Evolutionary conservation across 495 filamentous ascomycete genomes (phyloP).

Genomic region (Usnea hakonensis): DNA sequence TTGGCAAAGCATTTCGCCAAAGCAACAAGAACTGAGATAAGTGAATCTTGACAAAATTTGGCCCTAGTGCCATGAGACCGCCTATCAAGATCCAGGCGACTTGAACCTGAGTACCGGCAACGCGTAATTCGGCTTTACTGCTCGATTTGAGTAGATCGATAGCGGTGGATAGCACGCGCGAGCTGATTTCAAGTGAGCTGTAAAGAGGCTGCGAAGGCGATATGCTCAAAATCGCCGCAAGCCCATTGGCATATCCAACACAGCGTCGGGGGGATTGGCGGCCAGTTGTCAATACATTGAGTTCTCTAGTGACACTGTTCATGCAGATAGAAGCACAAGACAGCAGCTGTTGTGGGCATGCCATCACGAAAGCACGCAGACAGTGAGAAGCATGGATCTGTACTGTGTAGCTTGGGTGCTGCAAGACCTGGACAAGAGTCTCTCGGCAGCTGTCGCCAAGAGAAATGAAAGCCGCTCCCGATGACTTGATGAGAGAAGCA

Average conservation of each 20-base stretch:
- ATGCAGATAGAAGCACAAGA: slow-evolving; percentile 91
- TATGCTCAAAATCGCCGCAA: slow-evolving; percentile 86
- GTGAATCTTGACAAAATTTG: slow-evolving; percentile 98
- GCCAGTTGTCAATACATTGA: slow-evolving; percentile 64
- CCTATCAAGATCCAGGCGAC: slow-evolving; percentile 97
- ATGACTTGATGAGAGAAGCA: slow-evolving; percentile 63
- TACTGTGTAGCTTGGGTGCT: slow-evolving; percentile 93
- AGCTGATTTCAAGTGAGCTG: slow-evolving; percentile 91
- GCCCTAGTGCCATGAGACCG: slow-evolving; percentile 90
- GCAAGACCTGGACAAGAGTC: slow-evolving; percentile 79
- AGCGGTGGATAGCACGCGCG: slow-evolving; percentile 80
- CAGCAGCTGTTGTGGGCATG: slow-evolving; percentile 83
- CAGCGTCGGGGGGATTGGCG: slow-evolving; percentile 78
- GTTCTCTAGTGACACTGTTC: slow-evolving; percentile 86
- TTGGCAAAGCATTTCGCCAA: slow-evolving; percentile 96
- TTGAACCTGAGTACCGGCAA: slow-evolving; percentile 90
- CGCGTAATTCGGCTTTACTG: slow-evolving; percentile 80
- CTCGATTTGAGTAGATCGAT: slow-evolving; percentile 90
- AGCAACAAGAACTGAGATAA: slow-evolving; percentile 89
- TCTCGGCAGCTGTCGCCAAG: slow-evolving; percentile 79
- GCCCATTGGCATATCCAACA: slow-evolving; percentile 85
- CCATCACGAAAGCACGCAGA: slow-evolving; percentile 76
- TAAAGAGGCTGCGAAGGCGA: slow-evolving; percentile 82
- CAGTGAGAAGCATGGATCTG: slow-evolving; percentile 82
- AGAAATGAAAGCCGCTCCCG: slow-evolving; percentile 71